Conservation (phyloP, 1,284 basidiomycete species). For the Rhizoctonia solani region DNA sequence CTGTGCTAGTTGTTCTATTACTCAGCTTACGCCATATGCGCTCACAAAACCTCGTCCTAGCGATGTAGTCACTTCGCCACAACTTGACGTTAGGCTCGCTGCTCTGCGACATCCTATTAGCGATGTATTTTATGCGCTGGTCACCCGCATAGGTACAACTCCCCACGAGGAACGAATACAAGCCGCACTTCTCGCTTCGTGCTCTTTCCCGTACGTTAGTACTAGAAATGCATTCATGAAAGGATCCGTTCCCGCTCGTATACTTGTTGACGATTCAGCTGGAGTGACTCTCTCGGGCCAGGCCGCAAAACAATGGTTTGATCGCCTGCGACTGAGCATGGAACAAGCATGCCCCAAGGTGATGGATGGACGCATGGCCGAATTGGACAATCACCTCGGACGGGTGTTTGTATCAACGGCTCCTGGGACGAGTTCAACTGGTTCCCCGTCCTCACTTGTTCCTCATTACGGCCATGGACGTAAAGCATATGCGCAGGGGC, state of each 20-base stretch:
- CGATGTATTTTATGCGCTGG: slow-evolving; percentile 14
- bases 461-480: not conserved
- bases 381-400: slow-evolving; percentile 5
- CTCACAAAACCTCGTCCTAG: not conserved
- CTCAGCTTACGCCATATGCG: not conserved
- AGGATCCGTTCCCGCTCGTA: slow-evolving; percentile 2
- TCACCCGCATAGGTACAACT: slow-evolving; percentile 1
- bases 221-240: not conserved
- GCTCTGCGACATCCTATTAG: slow-evolving; percentile 3
- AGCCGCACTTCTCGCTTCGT: slow-evolving; percentile 7
- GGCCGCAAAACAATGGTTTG: slow-evolving; percentile 8
- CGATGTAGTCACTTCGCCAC: not conserved
- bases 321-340: slow-evolving; percentile 8
- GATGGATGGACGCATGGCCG: slow-evolving; percentile 12
- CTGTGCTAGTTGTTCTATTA: slow-evolving; percentile 10
- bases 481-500: not conserved
- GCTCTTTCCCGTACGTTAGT: not conserved
- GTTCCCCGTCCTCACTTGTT: not conserved
- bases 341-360: slow-evolving; percentile 7
- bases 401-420: slow-evolving; percentile 12
- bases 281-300: slow-evolving; percentile 3
- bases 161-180: slow-evolving; percentile 24
- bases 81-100: not conserved
- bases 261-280: slow-evolving; percentile 3
- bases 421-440: slow-evolving; percentile 1